Conservation (phyloP, 805 yeast species). For the Lipomyces orientalis region DNA sequence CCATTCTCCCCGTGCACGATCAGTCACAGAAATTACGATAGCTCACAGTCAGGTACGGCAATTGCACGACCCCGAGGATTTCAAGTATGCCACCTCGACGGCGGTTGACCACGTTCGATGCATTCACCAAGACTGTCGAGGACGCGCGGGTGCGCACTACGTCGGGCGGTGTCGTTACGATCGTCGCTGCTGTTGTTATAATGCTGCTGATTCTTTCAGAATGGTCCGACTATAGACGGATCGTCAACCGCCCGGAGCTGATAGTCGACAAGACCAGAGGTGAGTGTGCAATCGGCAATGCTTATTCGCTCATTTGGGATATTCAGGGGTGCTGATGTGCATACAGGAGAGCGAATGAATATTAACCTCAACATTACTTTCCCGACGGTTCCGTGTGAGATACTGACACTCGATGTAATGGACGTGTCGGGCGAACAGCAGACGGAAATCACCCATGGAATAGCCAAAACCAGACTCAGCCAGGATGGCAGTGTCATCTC, state of each 20-base stretch:
- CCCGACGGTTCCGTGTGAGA: constrained; percentile 84
- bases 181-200: constrained; percentile 68
- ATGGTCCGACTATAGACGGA: constrained; percentile 71
- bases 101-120: constrained; percentile 36
- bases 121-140: constrained; percentile 78
- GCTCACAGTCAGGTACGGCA: background rate
- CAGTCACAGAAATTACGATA: background rate
- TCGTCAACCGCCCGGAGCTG: constrained; percentile 78
- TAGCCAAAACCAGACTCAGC: constrained; percentile 69
- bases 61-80: background rate
- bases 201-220: constrained; percentile 71
- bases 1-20: background rate
- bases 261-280: constrained; percentile 72
- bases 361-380: constrained; percentile 83
- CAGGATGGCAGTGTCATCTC: constrained; percentile 56
- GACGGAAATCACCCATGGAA: constrained; percentile 73
- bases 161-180: constrained; percentile 87
- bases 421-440: constrained; percentile 88
- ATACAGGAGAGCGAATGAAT: constrained; percentile 72
- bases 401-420: constrained; percentile 81
- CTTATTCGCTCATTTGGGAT: background rate
- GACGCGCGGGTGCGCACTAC: constrained; percentile 89
- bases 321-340: constrained; percentile 41
- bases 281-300: background rate
- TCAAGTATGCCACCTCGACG: constrained; percentile 34